Percentiles rank a stretch among this genome's conserved stretches.
These are phyloP conservation scores for Tetragonia tetragonoides DNA, from an alignment of 148 eudicot genomes.

Conservation along the genomic window DNA sequence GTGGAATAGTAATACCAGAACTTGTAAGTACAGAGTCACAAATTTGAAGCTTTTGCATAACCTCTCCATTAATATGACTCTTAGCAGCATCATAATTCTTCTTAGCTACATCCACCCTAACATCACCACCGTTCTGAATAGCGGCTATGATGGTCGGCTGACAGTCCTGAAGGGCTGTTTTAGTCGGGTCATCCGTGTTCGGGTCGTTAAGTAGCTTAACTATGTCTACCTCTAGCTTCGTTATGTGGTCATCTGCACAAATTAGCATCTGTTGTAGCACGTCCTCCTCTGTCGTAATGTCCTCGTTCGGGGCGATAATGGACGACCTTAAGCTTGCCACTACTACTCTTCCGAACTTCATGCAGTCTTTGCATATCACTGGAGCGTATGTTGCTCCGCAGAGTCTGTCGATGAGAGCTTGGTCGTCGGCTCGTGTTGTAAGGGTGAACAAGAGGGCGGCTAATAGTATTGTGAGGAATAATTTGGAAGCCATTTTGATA, in stretches of 20 bases:
- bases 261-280: not conserved
- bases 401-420: not conserved
- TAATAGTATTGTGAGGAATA: not conserved
- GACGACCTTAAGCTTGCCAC: too few species aligned
- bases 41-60: not conserved
- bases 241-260: not conserved
- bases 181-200: not conserved
- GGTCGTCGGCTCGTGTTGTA: not conserved
- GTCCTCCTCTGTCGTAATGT: not conserved
- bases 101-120: not conserved
- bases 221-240: not conserved
- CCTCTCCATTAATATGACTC: not conserved
- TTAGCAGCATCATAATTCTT: not conserved
- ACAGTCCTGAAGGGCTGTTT: not conserved
- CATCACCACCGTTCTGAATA: not conserved
- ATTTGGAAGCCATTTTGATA: not conserved
- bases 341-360: not conserved
- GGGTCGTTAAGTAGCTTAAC: not conserved
- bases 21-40: not conserved
- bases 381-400: constrained; percentile 13
- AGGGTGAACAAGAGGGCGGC: not conserved
- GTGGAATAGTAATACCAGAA: not conserved
- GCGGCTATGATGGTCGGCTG: not conserved
- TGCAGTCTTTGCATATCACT: not conserved
- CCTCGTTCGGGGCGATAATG: too few species aligned